A percentile compares a stretch with the other conserved stretches of the same genome.
phyloP scores from a whole-genome alignment of 208 protist species.

The Leishmania gerbilli region DNA sequence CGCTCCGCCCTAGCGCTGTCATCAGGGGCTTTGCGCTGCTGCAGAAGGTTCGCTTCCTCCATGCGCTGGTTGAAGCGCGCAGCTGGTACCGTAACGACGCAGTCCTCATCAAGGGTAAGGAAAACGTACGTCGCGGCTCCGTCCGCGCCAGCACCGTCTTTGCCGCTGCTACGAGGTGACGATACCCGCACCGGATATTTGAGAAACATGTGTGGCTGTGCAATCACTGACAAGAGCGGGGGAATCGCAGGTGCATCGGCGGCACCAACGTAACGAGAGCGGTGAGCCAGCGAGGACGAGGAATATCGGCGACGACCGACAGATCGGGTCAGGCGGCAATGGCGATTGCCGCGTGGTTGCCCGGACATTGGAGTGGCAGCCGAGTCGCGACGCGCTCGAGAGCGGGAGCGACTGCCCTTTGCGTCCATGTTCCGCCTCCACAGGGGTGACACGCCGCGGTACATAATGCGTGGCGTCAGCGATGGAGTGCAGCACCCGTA shows the following conservation, averaged over 20 bases:
- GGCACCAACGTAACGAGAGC: not conserved
- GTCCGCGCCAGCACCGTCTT: not conserved
- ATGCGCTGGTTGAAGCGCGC: conserved; percentile 30
- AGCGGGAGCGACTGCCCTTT: not conserved
- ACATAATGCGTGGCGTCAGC: conserved; percentile 9
- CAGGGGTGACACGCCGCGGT: not conserved
- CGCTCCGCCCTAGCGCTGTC: not conserved
- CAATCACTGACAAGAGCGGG: conserved; percentile 23
- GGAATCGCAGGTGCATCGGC: not conserved
- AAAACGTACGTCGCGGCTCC: conserved; percentile 51
- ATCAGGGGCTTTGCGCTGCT: not conserved
- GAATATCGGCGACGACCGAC: not conserved
- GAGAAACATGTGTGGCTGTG: conserved; percentile 46
- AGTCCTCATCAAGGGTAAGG: conserved; percentile 46
- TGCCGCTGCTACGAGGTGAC: not conserved
- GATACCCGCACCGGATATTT: conserved; percentile 34
- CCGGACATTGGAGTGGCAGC: not conserved
- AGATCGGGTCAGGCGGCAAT: not conserved
- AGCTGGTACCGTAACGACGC: conserved; percentile 51
- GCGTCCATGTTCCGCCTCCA: not conserved
- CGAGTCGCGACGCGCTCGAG: not conserved
- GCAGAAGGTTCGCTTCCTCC: conserved; percentile 13
- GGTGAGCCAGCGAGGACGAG: not conserved
- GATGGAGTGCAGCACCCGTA: not conserved
- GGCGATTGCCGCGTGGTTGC: not conserved